A percentile compares a stretch with the other conserved stretches of the same genome.
phyloP scores from a whole-genome alignment of 73 alveolate genomes.

The Blepharisma japonicum region DNA sequence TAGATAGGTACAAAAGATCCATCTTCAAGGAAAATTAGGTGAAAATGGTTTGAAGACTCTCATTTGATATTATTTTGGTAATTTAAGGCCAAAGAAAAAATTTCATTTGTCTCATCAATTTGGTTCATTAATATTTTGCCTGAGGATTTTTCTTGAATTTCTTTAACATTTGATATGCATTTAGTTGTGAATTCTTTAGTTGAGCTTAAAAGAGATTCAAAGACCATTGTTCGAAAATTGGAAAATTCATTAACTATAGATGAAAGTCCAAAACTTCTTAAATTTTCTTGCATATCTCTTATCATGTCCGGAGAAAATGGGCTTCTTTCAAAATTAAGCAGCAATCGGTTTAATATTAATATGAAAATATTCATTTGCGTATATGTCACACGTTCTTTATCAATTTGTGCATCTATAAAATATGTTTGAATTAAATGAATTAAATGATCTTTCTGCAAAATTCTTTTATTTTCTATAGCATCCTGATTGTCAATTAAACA shows the following conservation, averaged over 20 bases:
- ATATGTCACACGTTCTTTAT: not conserved
- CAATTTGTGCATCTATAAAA: too few relatives aligned
- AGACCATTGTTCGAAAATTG: not conserved
- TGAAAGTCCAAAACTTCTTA: not conserved
- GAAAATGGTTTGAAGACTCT: slow-evolving; percentile 27
- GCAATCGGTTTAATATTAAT: not conserved
- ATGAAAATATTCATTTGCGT: not conserved
- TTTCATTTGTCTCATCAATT: too few relatives aligned
- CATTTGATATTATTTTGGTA: slow-evolving; percentile 18
- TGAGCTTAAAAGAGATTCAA: not conserved
- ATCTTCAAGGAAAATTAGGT: not conserved
- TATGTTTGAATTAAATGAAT: too few relatives aligned
- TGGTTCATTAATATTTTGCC: too few relatives aligned
- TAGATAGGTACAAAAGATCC: slow-evolving; percentile 2
- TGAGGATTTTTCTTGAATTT: too few relatives aligned
- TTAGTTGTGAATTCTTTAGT: slow-evolving; percentile 18
- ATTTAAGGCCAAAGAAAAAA: too few relatives aligned
- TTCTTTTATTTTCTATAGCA: too few relatives aligned
- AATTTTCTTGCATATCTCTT: not conserved
- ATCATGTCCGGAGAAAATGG: not conserved
- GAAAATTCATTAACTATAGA: too few relatives aligned
- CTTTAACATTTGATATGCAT: not conserved
- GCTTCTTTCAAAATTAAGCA: not conserved
- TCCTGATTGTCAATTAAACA: too few relatives aligned
- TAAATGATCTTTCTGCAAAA: too few relatives aligned